Conservation (phyloP, 2,329 filamentous ascomycete genomes). For the Fusarium armeniacum region DNA sequence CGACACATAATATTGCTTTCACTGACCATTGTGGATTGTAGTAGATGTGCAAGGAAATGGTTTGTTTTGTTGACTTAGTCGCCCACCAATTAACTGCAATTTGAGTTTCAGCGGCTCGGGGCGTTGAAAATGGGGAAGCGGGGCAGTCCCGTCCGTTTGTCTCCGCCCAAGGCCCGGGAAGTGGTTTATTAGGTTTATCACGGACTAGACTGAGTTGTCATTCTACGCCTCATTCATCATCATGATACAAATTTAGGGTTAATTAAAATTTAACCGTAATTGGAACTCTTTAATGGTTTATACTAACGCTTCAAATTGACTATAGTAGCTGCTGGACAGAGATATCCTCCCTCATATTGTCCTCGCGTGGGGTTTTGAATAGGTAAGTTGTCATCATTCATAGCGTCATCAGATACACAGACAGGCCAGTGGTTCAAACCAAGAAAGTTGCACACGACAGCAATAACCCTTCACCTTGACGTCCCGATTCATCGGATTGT, state of each 20-base stretch:
- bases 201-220: constrained; percentile 7
- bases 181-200: not conserved
- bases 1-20: not conserved
- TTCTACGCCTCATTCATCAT: constrained; percentile 23
- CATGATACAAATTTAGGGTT: constrained; percentile 17
- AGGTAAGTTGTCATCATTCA: not conserved
- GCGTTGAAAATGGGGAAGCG: constrained; percentile 33
- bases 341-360: not conserved
- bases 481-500: constrained; percentile 14
- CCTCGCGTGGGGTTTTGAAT: not conserved
- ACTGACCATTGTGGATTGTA: constrained; percentile 31
- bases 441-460: not conserved
- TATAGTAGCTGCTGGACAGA: not conserved
- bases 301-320: no score
- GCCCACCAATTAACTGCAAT: constrained; percentile 24
- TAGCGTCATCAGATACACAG: not conserved
- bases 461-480: constrained; percentile 6
- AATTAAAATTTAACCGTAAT: not conserved
- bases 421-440: not conserved
- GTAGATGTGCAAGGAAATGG: constrained; percentile 1
- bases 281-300: not conserved
- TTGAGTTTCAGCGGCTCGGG: constrained; percentile 39
- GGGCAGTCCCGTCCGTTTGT: constrained; percentile 35
- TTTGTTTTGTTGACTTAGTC: constrained; percentile 34
- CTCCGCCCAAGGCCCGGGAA: constrained; percentile 20